Evolutionary conservation across 2,329 filamentous ascomycete species (phyloP).

Genomic region (Aspergillus awamori): DNA sequence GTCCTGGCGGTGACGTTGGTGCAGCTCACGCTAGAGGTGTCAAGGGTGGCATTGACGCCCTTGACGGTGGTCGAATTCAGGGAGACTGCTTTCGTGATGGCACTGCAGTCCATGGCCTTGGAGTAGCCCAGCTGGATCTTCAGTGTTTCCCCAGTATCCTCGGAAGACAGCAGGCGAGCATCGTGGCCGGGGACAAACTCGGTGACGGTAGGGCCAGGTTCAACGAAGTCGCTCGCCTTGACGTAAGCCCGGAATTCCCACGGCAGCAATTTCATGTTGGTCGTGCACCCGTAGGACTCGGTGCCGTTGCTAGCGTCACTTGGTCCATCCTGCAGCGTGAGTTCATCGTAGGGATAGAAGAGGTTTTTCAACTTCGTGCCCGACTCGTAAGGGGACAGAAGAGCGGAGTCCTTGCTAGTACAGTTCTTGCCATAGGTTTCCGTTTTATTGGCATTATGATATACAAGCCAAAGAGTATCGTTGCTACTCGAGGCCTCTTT

Average conservation of each 20-base stretch:
- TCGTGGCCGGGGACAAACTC: conserved; percentile 64
- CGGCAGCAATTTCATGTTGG: conserved; percentile 52
- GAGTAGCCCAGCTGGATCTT: conserved; percentile 61
- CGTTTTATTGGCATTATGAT: conserved; percentile 49
- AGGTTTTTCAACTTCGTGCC: conserved; percentile 62
- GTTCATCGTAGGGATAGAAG: conserved; percentile 62
- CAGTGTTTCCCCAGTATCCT: conserved; percentile 46
- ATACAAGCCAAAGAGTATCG: conserved; percentile 48
- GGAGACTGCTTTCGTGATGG: conserved; percentile 51
- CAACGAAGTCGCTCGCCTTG: conserved; percentile 51
- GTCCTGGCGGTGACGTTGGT: conserved; percentile 37
- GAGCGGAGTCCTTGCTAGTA: conserved; percentile 45
- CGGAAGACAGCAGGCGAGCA: conserved; percentile 54
- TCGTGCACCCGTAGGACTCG: conserved; percentile 56
- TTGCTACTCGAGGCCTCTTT: conserved; percentile 47
- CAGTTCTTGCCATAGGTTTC: conserved; percentile 61
- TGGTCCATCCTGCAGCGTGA: conserved; percentile 51
- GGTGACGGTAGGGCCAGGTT: conserved; percentile 60
- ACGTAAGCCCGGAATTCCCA: conserved; percentile 65
- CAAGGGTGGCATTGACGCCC: conserved; percentile 47
- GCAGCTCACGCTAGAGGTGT: conserved; percentile 51
- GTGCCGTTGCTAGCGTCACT: conserved; percentile 39
- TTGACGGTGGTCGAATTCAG: conserved; percentile 57
- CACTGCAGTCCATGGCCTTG: conserved; percentile 60
- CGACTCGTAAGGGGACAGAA: conserved; percentile 58